phyloP scores from a whole-genome alignment of 1,139 yeast genomes.

The Kazachstania sp. region DNA sequence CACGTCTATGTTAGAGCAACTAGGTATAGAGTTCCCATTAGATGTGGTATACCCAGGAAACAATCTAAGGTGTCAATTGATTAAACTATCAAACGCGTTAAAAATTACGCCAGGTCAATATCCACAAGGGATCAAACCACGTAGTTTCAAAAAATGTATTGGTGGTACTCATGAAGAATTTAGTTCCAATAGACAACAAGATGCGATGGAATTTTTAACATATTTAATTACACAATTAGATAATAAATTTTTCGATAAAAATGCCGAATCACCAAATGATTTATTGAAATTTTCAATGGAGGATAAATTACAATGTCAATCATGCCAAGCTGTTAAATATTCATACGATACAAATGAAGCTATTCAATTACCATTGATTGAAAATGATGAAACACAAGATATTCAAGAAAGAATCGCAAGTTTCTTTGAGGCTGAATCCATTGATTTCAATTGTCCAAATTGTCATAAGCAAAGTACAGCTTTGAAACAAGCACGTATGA shows the following conservation, averaged over 20 bases:
- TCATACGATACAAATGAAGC: constrained; percentile 55
- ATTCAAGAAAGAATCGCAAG: constrained; percentile 45
- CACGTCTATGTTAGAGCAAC: constrained; percentile 5
- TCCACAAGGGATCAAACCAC: constrained; percentile 72
- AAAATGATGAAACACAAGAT: constrained; percentile 36
- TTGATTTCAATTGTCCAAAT: constrained; percentile 62
- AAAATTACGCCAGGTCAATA: constrained; percentile 48
- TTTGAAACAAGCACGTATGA: constrained; percentile 46
- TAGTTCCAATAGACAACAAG: constrained; percentile 83
- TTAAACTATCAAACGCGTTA: constrained; percentile 75
- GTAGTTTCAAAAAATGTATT: constrained; percentile 62
- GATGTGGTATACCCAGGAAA: constrained; percentile 48
- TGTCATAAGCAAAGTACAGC: constrained; percentile 38
- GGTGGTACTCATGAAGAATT: constrained; percentile 80
- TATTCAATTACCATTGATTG: constrained; percentile 53
- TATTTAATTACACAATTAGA: constrained; percentile 61
- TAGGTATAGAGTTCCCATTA: constrained; percentile 28
- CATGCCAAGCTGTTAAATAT: constrained; percentile 55
- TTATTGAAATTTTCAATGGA: constrained; percentile 57
- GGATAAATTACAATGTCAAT: constrained; percentile 54
- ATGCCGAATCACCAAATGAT: constrained; percentile 37
- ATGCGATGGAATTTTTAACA: constrained; percentile 81
- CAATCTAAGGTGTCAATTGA: constrained; percentile 61
- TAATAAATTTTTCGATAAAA: constrained; percentile 26
- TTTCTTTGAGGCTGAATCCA: constrained; percentile 43